A percentile compares a stretch with the other conserved stretches of the same genome.
Conservation (phyloP, 108 stramenopile species). For the Cyclostephanos invisitatus region DNA sequence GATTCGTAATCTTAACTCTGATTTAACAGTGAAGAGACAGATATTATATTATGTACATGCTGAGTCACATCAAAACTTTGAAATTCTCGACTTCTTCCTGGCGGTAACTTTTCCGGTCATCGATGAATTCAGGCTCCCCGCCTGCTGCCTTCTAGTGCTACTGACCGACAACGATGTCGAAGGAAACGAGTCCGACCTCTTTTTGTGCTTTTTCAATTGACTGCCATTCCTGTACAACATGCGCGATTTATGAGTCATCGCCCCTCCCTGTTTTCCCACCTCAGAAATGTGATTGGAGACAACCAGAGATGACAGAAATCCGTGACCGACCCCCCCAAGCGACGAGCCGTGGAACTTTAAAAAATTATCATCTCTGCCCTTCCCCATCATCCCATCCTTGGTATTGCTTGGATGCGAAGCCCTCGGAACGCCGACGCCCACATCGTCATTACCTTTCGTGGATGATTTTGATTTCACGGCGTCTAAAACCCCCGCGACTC, state of each 20-base stretch:
- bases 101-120: neutral
- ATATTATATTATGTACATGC: too few relatives aligned
- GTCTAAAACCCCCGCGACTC: constrained; percentile 8
- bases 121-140: neutral
- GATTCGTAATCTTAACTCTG: neutral
- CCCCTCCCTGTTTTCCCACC: neutral
- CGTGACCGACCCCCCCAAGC: neutral
- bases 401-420: constrained; percentile 15
- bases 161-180: neutral
- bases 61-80: constrained; percentile 12
- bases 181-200: neutral
- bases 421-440: neutral
- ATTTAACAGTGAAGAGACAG: neutral
- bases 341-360: neutral
- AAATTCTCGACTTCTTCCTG: constrained; percentile 5
- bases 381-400: neutral
- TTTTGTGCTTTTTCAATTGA: constrained; percentile 3
- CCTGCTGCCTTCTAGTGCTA: neutral
- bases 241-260: constrained; percentile 13
- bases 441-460: neutral
- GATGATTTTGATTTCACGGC: constrained; percentile 8
- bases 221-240: neutral
- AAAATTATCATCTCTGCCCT: constrained; percentile 12
- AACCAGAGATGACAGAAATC: constrained; percentile 8
- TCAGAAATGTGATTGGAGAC: constrained; percentile 6